Evolutionary conservation across 495 filamentous ascomycete species (phyloP).

Genomic region (Lasiosphaeria miniovina): DNA sequence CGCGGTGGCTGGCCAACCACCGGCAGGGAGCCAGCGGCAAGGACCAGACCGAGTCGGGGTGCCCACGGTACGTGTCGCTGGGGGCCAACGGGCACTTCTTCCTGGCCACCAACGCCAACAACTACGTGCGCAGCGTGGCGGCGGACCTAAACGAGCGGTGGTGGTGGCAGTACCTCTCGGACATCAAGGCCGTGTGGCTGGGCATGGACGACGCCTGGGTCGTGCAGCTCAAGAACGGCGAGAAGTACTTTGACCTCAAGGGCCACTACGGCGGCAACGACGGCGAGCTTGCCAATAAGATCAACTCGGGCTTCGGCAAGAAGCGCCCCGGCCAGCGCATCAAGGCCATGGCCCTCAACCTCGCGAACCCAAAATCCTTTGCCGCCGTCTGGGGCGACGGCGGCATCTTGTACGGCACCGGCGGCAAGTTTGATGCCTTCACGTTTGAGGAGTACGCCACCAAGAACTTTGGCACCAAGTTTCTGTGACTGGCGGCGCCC

Average conservation of each 20-base stretch:
- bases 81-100: not conserved
- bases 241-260: not conserved
- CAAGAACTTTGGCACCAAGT: not conserved
- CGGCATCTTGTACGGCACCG: not conserved
- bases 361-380: not conserved
- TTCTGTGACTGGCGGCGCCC: not conserved
- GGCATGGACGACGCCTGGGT: not conserved
- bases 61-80: not conserved
- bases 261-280: not conserved
- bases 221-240: not conserved
- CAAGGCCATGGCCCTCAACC: slow-evolving; percentile 1
- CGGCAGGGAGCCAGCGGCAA: not conserved
- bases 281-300: not conserved
- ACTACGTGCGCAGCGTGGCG: not conserved
- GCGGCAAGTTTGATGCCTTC: not conserved
- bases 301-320: not conserved
- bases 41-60: not conserved
- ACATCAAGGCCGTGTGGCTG: not conserved
- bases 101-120: not conserved
- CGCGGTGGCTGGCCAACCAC: not conserved
- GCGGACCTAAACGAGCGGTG: not conserved
- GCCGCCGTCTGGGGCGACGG: not conserved
- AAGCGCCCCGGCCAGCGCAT: not conserved
- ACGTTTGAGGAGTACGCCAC: not conserved
- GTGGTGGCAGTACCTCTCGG: not conserved